phyloP scores from a whole-genome alignment of 148 eudicot species.

The Pouteria glomerata region DNA sequence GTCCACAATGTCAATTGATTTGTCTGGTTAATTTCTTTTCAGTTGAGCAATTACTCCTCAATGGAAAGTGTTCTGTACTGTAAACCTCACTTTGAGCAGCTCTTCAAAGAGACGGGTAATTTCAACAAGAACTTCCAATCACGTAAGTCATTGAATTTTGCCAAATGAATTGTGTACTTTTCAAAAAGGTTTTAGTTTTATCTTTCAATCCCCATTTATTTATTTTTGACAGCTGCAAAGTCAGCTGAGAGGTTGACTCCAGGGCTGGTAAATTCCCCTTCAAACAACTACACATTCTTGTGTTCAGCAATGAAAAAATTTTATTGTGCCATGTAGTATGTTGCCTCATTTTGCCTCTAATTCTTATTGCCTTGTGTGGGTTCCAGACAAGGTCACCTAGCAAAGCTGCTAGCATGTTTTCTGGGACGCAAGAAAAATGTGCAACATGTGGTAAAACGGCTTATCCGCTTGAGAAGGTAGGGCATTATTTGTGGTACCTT shows the following conservation, averaged over 20 bases:
- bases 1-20: neutral
- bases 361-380: slow-evolving; percentile 8
- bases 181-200: neutral
- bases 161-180: neutral
- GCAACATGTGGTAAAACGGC: slow-evolving; percentile 86
- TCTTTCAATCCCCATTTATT: slow-evolving; percentile 4
- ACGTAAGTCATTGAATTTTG: slow-evolving; percentile 34
- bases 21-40: slow-evolving; percentile 18
- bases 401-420: slow-evolving; percentile 88
- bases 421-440: slow-evolving; percentile 95
- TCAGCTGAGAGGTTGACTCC: slow-evolving; percentile 61
- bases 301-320: neutral
- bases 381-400: slow-evolving; percentile 73
- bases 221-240: slow-evolving; percentile 54
- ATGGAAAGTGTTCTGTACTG: slow-evolving; percentile 93
- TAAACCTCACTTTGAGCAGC: slow-evolving; percentile 97
- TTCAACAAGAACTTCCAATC: slow-evolving; percentile 89
- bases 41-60: slow-evolving; percentile 84
- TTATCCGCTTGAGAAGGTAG: slow-evolving; percentile 89
- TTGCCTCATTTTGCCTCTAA: neutral
- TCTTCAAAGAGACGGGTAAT: slow-evolving; percentile 87
- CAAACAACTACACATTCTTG: neutral
- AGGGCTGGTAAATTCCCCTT: slow-evolving; percentile 55
- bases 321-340: neutral
- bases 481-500: neutral